Conservation (phyloP, 1,284 basidiomycete genomes). For the Ustilago tritici region DNA sequence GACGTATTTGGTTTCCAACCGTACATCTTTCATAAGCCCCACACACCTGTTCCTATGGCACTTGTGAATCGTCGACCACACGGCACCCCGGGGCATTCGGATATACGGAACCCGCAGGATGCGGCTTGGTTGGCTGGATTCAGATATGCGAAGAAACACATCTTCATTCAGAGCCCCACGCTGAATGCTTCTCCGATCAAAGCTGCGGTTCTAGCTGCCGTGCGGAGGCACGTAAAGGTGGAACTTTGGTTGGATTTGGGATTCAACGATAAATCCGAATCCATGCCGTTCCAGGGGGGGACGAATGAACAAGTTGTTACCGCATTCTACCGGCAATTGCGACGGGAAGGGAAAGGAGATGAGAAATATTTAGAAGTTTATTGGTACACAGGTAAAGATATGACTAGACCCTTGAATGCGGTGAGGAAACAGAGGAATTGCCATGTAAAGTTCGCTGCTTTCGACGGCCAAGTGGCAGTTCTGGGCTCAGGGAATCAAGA, state of each 20-base stretch:
- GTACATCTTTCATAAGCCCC: conserved; percentile 60
- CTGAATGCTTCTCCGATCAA: conserved; percentile 80
- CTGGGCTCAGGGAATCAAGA: conserved; percentile 78
- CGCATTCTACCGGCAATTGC: conserved; percentile 73
- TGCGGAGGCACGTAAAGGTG: conserved; percentile 77
- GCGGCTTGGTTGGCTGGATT: conserved; percentile 81
- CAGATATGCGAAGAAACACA: conserved; percentile 76
- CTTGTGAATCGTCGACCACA: conserved; percentile 79
- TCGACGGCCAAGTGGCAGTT: conserved; percentile 80
- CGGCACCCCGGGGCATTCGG: conserved; percentile 75
- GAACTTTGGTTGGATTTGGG: conserved; percentile 71
- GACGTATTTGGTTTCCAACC: conserved; percentile 65
- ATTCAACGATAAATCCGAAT: conserved; percentile 74
- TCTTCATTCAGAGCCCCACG: conserved; percentile 79
- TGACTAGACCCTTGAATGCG: conserved; percentile 79
- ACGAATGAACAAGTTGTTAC: conserved; percentile 82
- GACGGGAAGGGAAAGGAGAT: conserved; percentile 62
- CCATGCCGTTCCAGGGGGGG: conserved; percentile 82
- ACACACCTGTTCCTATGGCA: conserved; percentile 77
- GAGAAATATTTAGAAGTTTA: conserved; percentile 76
- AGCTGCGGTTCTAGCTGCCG: conserved; percentile 77
- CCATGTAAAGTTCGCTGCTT: conserved; percentile 77
- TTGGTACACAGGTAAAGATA: conserved; percentile 78
- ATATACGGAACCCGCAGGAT: conserved; percentile 78
- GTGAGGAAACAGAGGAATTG: conserved; percentile 81